Evolutionary conservation across 2,329 filamentous ascomycete genomes (phyloP).

Genomic region (Talaromyces verruculosus): DNA sequence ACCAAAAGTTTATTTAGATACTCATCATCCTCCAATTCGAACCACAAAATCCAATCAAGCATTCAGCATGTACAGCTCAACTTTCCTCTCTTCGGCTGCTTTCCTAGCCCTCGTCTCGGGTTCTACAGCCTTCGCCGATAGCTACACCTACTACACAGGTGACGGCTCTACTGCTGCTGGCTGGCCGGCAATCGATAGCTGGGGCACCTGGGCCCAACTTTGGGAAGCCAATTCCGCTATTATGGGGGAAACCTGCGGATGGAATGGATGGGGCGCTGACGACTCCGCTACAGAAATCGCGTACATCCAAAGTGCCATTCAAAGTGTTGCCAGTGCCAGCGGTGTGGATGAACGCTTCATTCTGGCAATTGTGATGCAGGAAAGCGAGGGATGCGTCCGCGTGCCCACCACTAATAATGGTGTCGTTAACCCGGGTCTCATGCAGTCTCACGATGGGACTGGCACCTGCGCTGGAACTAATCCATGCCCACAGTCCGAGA

Average conservation of each 20-base stretch:
- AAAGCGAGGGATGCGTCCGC: conserved; percentile 42
- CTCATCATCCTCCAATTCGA: background rate
- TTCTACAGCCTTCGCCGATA: background rate
- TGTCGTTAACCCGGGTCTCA: conserved; percentile 42
- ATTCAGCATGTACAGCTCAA: background rate
- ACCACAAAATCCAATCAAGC: background rate
- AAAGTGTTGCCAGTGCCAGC: background rate
- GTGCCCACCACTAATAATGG: conserved; percentile 40
- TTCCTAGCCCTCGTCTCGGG: background rate
- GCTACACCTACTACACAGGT: background rate
- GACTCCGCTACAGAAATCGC: background rate
- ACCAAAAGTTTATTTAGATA: background rate
- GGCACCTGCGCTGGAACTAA: background rate
- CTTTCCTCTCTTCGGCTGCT: background rate
- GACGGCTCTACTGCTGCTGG: background rate
- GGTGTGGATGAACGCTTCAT: conserved; percentile 29
- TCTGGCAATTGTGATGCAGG: conserved; percentile 43
- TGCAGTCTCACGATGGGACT: conserved; percentile 37
- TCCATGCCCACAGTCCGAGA: background rate
- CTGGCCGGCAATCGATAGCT: background rate
- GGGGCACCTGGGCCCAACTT: background rate
- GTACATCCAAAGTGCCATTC: background rate
- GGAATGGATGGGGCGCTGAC: background rate
- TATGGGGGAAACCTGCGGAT: background rate
- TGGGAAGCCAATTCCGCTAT: background rate